These are phyloP conservation scores for Effrenium voratum DNA, from an alignment of 73 alveolate species.

Conservation along the genomic window DNA sequence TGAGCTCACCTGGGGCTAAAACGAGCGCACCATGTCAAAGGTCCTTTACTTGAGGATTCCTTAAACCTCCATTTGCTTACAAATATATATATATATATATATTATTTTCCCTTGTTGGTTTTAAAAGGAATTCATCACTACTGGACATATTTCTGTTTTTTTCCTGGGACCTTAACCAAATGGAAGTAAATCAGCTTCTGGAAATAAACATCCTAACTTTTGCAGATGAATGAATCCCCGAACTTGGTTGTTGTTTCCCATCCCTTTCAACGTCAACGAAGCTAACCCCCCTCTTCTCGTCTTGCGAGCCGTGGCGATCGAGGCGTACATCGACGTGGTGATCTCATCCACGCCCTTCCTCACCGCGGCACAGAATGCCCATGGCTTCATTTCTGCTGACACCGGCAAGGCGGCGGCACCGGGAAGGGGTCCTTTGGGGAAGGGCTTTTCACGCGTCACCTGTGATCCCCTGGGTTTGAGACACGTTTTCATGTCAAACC, in stretches of 20 bases:
- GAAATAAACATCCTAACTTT: not conserved
- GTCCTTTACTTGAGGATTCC: not conserved
- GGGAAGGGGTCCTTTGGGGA: too few species aligned
- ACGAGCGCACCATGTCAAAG: not conserved
- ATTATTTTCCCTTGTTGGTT: not conserved
- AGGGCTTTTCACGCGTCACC: too few species aligned
- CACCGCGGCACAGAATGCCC: conserved; percentile 53
- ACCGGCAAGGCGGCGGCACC: conserved; percentile 25
- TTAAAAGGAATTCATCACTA: not conserved
- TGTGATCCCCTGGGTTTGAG: too few species aligned
- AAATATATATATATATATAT: too few species aligned
- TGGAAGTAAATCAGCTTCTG: too few species aligned
- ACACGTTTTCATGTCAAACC: too few species aligned
- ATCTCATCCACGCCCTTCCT: conserved; percentile 23
- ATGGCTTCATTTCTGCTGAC: conserved; percentile 30
- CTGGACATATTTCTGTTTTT: not conserved
- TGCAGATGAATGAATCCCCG: not conserved
- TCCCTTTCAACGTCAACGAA: not conserved
- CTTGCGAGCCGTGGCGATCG: not conserved
- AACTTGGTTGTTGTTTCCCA: not conserved
- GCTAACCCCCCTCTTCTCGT: not conserved
- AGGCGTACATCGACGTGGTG: conserved; percentile 64
- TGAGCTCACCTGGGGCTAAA: not conserved
- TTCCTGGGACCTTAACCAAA: too few species aligned
- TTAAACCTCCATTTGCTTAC: too few species aligned